Conservation (phyloP, 2,329 filamentous ascomycete species). For the Proliferodiscus dingleyae region DNA sequence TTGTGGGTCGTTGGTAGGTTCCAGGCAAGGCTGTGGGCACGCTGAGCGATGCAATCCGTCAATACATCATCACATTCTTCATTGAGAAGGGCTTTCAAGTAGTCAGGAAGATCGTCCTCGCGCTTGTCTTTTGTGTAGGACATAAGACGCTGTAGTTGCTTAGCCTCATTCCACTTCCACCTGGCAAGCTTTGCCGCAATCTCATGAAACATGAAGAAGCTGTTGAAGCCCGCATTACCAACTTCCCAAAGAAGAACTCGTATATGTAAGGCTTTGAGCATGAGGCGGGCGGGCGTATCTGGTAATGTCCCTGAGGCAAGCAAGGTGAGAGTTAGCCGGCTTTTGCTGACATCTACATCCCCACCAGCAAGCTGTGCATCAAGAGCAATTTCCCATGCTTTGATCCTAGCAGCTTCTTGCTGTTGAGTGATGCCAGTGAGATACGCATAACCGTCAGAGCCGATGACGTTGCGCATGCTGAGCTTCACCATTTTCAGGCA, state of each 20-base stretch:
- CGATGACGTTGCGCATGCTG: slow-evolving; percentile 71
- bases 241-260: slow-evolving; percentile 82
- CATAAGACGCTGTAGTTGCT: slow-evolving; percentile 52
- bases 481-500: slow-evolving; percentile 78
- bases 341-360: slow-evolving; percentile 83
- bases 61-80: slow-evolving; percentile 80
- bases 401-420: slow-evolving; percentile 78
- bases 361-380: slow-evolving; percentile 90
- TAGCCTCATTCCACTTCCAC: slow-evolving; percentile 76
- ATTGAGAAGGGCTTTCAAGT: slow-evolving; percentile 71
- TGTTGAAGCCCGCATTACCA: slow-evolving; percentile 59
- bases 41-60: slow-evolving; percentile 70
- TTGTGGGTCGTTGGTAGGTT: slow-evolving; percentile 71
- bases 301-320: slow-evolving; percentile 85
- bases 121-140: slow-evolving; percentile 41
- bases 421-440: slow-evolving; percentile 78
- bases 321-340: slow-evolving; percentile 77
- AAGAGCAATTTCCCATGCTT: slow-evolving; percentile 88
- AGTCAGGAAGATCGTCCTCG: slow-evolving; percentile 63
- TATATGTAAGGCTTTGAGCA: slow-evolving; percentile 89
- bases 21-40: slow-evolving; percentile 86
- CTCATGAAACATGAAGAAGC: slow-evolving; percentile 60
- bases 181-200: slow-evolving; percentile 70
- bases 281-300: slow-evolving; percentile 73
- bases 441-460: slow-evolving; percentile 69